Evolutionary conservation across 1,284 basidiomycete species (phyloP).

Genomic region (Ceratobasidium sp.): DNA sequence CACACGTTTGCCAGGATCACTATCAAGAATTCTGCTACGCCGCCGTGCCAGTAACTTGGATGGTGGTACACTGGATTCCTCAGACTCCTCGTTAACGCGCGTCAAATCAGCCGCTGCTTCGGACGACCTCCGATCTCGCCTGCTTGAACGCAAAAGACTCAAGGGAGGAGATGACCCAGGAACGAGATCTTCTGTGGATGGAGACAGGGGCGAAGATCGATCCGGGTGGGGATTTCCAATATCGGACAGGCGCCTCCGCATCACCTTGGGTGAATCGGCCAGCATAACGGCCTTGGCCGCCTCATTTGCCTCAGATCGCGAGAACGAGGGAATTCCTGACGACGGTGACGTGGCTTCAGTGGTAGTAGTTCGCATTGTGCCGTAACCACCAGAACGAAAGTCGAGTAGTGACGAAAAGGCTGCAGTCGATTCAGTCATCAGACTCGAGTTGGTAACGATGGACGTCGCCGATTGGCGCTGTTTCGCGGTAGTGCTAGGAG

Average conservation of each 20-base stretch:
- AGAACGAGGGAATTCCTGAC: constrained; percentile 62
- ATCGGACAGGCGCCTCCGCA: constrained; percentile 33
- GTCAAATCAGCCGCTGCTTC: constrained; percentile 66
- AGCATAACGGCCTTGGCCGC: constrained; percentile 42
- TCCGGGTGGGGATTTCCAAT: constrained; percentile 37
- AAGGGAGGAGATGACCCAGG: constrained; percentile 18
- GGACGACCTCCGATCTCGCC: constrained; percentile 65
- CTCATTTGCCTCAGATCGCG: constrained; percentile 63
- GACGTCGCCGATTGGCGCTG: constrained; percentile 44
- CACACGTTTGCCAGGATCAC: constrained; percentile 45
- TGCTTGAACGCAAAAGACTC: constrained; percentile 44
- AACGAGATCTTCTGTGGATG: constrained; percentile 29
- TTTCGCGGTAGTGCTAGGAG: constrained; percentile 12
- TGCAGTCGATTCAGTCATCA: constrained; percentile 60
- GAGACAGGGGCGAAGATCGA: constrained; percentile 20
- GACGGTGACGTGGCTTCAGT: constrained; percentile 72
- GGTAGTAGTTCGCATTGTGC: constrained; percentile 76
- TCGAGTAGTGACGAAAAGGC: constrained; percentile 70
- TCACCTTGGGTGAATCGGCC: constrained; percentile 37
- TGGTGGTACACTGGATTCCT: constrained; percentile 56
- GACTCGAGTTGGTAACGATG: constrained; percentile 54
- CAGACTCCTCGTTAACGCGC: constrained; percentile 71
- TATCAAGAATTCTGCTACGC: constrained; percentile 27
- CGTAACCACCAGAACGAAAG: constrained; percentile 63
- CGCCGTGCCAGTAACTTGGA: constrained; percentile 21